Evolutionary conservation across 2,329 filamentous ascomycete genomes (phyloP).

Genomic region (Venturia oleaginea): DNA sequence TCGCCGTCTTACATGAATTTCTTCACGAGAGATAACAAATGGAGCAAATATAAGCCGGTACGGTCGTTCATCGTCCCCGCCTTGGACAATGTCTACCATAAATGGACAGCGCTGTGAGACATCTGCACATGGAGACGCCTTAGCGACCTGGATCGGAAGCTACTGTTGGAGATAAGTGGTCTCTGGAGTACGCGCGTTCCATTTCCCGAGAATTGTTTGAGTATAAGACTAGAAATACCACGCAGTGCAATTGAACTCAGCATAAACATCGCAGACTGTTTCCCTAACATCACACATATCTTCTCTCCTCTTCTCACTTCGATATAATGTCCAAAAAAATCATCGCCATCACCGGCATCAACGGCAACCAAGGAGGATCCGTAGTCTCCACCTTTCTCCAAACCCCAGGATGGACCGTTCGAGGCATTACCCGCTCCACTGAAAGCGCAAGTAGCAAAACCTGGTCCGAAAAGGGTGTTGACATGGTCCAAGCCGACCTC

Average conservation of each 20-base stretch:
- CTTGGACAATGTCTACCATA: not conserved
- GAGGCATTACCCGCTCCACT: slow-evolving; percentile 25
- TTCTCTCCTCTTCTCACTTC: too few relatives aligned
- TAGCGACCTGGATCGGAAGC: too few relatives aligned
- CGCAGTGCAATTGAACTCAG: too few relatives aligned
- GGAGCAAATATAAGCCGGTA: not conserved
- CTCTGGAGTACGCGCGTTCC: too few relatives aligned
- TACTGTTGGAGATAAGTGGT: too few relatives aligned
- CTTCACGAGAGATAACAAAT: not conserved
- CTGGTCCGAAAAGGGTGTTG: slow-evolving; percentile 21
- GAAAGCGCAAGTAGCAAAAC: slow-evolving; percentile 18
- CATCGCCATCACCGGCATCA: too few relatives aligned
- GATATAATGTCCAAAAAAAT: too few relatives aligned
- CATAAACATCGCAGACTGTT: too few relatives aligned
- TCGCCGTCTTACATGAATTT: not conserved
- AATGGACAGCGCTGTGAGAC: not conserved
- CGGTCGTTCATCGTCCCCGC: not conserved
- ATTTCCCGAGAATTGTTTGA: too few relatives aligned
- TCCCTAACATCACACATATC: too few relatives aligned
- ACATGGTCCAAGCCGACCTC: slow-evolving; percentile 24
- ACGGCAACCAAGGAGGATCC: too few relatives aligned
- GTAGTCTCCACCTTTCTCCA: slow-evolving; percentile 23
- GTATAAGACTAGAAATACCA: too few relatives aligned
- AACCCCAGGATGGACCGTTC: slow-evolving; percentile 23
- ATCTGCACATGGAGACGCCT: not conserved